phyloP scores from a whole-genome alignment of 495 filamentous ascomycete species.

The Penicillium macrosclerotiorum region DNA sequence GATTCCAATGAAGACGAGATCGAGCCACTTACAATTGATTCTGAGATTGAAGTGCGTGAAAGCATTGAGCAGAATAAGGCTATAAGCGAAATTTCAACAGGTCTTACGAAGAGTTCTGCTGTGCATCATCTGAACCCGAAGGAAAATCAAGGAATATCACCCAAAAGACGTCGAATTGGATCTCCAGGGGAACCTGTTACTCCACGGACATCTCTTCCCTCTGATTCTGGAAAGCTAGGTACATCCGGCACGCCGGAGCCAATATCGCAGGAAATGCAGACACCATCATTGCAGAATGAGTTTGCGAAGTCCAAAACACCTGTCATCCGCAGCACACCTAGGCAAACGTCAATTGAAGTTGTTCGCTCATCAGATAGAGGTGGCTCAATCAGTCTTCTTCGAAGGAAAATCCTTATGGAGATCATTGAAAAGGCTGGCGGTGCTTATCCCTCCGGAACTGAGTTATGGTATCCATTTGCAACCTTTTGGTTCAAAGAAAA shows the following conservation, averaged over 20 bases:
- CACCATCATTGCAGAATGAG: background rate
- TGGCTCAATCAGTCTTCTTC: conserved; percentile 47
- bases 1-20: background rate
- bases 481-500: conserved; percentile 56
- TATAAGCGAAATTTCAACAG: background rate
- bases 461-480: conserved; percentile 69
- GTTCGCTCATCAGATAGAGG: conserved; percentile 23
- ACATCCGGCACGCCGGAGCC: too few relatives aligned
- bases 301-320: background rate
- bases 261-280: too few relatives aligned
- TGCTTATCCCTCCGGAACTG: conserved; percentile 70
- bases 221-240: too few relatives aligned
- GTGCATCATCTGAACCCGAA: background rate
- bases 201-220: background rate
- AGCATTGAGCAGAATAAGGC: background rate
- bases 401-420: conserved; percentile 65
- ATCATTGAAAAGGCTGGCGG: conserved; percentile 67
- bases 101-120: background rate
- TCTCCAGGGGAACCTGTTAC: background rate
- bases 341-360: background rate
- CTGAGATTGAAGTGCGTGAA: background rate
- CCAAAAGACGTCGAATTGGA: conserved; percentile 5
- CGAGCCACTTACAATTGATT: background rate
- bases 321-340: background rate
- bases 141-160: background rate